Conservation (phyloP, 1,139 yeast species). For the Pichia norvegensis region DNA sequence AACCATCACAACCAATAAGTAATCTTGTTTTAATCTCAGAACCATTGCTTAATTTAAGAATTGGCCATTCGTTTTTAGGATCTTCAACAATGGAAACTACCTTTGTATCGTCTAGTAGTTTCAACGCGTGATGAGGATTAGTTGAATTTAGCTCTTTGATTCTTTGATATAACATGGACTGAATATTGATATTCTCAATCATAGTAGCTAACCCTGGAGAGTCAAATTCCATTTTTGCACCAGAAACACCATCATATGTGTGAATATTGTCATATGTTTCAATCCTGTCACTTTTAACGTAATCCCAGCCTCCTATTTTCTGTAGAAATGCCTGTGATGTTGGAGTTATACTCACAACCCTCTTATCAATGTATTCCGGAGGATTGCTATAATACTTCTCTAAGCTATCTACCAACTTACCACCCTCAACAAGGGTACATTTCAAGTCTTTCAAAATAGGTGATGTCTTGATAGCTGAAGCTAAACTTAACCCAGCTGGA, state of each 20-base stretch:
- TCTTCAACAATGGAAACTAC: constrained; percentile 46
- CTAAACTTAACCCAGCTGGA: constrained; percentile 87
- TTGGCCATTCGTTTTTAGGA: constrained; percentile 58
- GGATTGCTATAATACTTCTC: constrained; percentile 46
- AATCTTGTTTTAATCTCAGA: constrained; percentile 57
- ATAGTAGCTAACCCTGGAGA: constrained; percentile 63
- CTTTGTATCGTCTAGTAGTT: constrained; percentile 55
- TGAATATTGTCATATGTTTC: constrained; percentile 73
- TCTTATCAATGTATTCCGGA: constrained; percentile 59
- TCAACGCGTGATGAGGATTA: constrained; percentile 27
- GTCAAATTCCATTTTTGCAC: constrained; percentile 66
- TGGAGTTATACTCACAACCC: constrained; percentile 85
- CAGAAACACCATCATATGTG: constrained; percentile 79
- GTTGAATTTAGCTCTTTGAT: constrained; percentile 42
- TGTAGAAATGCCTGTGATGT: constrained; percentile 60
- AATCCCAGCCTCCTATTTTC: constrained; percentile 69
- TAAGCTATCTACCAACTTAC: constrained; percentile 43
- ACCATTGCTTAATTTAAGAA: constrained; percentile 63
- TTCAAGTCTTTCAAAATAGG: constrained; percentile 51
- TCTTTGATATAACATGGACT: constrained; percentile 53
- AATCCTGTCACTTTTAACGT: constrained; percentile 59
- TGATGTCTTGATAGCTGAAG: constrained; percentile 67
- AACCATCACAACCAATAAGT: constrained; percentile 93
- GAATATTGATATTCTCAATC: constrained; percentile 84
- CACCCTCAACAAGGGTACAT: constrained; percentile 70